phyloP scores from a whole-genome alignment of 306 rosid genomes.

The Begonia masoniana region DNA sequence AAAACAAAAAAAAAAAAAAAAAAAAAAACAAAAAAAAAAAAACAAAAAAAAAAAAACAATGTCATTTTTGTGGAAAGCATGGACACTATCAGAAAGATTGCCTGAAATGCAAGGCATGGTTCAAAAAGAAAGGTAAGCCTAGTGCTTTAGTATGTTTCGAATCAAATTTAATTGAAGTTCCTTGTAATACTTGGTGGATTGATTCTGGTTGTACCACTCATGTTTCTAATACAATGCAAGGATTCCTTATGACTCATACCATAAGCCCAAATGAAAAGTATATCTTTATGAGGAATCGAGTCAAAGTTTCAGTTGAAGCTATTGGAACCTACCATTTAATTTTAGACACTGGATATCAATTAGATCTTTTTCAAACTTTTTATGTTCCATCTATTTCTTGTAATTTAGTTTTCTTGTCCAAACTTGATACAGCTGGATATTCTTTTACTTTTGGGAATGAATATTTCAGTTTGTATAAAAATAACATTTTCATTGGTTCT shows the following conservation, averaged over 20 bases:
- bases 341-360: background rate
- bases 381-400: background rate
- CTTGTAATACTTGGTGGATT: background rate
- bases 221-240: background rate
- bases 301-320: background rate
- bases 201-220: background rate
- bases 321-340: background rate
- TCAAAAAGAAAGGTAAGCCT: background rate
- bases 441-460: background rate
- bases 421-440: background rate
- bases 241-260: background rate
- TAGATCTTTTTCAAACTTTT: background rate
- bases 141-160: too few relatives aligned
- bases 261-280: background rate
- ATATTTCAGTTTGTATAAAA: background rate
- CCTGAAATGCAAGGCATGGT: too few relatives aligned
- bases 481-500: background rate
- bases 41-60: too few relatives aligned
- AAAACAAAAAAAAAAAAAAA: too few relatives aligned
- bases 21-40: too few relatives aligned
- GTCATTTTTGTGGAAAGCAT: too few relatives aligned
- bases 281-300: background rate
- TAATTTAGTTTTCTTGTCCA: background rate
- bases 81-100: too few relatives aligned
- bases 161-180: too few relatives aligned